Percentiles rank a stretch among this genome's conserved stretches.
phyloP scores from a whole-genome alignment of 148 eudicot species.

The Cornus kousa region DNA sequence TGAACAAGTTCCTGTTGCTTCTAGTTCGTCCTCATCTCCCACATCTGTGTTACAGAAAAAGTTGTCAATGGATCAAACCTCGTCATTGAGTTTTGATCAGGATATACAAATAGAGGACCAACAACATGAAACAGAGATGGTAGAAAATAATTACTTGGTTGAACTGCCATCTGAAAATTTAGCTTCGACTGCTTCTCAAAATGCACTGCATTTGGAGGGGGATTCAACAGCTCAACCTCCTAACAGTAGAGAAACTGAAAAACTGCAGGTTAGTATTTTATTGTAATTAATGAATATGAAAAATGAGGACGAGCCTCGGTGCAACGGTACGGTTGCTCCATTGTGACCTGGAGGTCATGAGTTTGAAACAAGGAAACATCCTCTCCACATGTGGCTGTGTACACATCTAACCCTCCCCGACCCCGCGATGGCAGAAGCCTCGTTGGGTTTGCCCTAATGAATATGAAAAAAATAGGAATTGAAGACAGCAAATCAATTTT shows the following conservation, averaged over 20 bases:
- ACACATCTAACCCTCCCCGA: too few species aligned
- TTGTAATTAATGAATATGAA: neutral
- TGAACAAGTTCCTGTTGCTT: slow-evolving; percentile 24
- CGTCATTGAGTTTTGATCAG: slow-evolving; percentile 15
- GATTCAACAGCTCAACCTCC: neutral
- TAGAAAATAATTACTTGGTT: slow-evolving; percentile 1
- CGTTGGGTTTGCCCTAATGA: too few species aligned
- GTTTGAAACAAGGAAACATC: too few species aligned
- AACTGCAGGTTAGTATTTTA: slow-evolving; percentile 8
- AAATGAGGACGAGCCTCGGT: neutral
- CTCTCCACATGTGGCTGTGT: too few species aligned
- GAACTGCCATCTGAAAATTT: slow-evolving; percentile 10
- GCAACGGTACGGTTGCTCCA: too few species aligned
- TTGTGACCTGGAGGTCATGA: too few species aligned
- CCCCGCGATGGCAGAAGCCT: too few species aligned
- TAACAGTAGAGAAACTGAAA: neutral
- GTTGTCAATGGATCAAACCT: slow-evolving; percentile 23
- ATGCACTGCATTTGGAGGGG: neutral
- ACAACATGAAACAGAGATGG: slow-evolving; percentile 12
- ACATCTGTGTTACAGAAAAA: slow-evolving; percentile 33
- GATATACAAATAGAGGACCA: slow-evolving; percentile 6
- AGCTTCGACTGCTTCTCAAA: neutral
- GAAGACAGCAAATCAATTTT: neutral
- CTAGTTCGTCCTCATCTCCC: slow-evolving; percentile 32
- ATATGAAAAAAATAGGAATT: neutral